A percentile compares a stretch with the other conserved stretches of the same genome.
Conservation (phyloP, 2,329 filamentous ascomycete species). For the Fusarium phyllophilum region DNA sequence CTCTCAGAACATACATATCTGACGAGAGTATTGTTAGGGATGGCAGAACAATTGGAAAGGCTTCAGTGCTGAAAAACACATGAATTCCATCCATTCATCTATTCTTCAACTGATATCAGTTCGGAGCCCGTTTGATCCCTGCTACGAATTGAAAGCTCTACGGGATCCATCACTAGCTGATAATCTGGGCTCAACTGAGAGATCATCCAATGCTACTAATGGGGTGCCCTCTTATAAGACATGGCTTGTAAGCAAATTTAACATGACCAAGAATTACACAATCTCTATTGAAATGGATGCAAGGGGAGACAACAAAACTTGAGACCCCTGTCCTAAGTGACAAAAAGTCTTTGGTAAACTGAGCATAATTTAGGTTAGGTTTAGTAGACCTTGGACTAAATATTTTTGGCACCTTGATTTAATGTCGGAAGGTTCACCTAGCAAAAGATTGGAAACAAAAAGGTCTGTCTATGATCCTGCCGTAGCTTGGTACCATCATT, state of each 20-base stretch:
- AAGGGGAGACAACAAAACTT: background rate
- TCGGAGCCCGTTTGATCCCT: background rate
- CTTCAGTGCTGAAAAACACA: background rate
- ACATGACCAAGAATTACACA: background rate
- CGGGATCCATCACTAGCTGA: background rate
- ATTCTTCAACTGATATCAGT: background rate
- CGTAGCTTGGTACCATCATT: slow-evolving; percentile 39
- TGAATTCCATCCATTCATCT: background rate
- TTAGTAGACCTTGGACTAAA: background rate
- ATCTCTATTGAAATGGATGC: background rate
- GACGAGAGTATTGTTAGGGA: background rate
- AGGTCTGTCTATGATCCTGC: slow-evolving; percentile 26
- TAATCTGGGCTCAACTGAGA: background rate
- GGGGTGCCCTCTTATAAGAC: background rate
- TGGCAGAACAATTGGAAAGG: background rate
- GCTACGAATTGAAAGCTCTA: background rate
- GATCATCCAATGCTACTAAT: background rate
- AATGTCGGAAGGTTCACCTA: background rate
- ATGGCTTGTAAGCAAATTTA: background rate
- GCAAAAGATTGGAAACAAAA: slow-evolving; percentile 14
- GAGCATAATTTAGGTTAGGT: background rate
- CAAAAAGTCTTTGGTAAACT: background rate
- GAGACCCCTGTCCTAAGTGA: background rate
- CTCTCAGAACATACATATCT: background rate
- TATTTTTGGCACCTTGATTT: background rate